These are phyloP conservation scores for Penicillium sp. DNA, from an alignment of 2,329 filamentous ascomycete genomes.

Conservation along the genomic window DNA sequence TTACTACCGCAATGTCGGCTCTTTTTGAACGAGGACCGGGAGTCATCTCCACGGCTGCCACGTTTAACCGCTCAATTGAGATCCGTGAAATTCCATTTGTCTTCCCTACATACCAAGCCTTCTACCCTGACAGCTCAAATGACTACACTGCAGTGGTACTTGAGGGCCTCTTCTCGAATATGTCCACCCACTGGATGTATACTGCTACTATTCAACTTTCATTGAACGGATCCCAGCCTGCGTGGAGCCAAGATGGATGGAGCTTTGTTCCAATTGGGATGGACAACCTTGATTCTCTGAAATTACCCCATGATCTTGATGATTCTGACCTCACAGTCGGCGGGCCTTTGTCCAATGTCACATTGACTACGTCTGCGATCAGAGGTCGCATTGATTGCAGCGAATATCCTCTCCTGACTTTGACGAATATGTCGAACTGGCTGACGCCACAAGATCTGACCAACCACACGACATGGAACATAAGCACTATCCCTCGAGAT, in stretches of 20 bases:
- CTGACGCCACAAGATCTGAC: neutral
- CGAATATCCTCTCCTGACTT: neutral
- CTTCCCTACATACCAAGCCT: neutral
- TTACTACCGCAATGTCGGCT: slow-evolving; percentile 18
- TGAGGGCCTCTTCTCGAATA: slow-evolving; percentile 6
- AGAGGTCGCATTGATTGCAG: slow-evolving; percentile 15
- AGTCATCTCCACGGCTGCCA: slow-evolving; percentile 3
- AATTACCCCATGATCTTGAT: neutral
- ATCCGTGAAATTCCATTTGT: slow-evolving; percentile 15
- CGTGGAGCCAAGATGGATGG: slow-evolving; percentile 21
- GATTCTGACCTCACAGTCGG: neutral
- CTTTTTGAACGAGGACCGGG: slow-evolving; percentile 14
- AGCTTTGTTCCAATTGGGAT: slow-evolving; percentile 10
- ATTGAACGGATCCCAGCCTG: slow-evolving; percentile 15
- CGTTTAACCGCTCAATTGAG: slow-evolving; percentile 6
- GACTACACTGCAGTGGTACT: slow-evolving; percentile 8
- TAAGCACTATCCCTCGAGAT: slow-evolving; percentile 8
- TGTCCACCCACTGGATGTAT: slow-evolving; percentile 19
- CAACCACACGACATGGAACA: slow-evolving; percentile 8
- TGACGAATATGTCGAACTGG: slow-evolving; percentile 11
- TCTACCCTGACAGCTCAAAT: neutral
- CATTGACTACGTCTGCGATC: slow-evolving; percentile 13
- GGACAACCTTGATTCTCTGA: neutral
- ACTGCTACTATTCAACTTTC: slow-evolving; percentile 16
- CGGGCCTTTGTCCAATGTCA: slow-evolving; percentile 3